Evolutionary conservation across 2,329 filamentous ascomycete genomes (phyloP), one percentile per base, ranked within the genome.

Genomic region (Scopulariopsis brevicaulis): DNA sequence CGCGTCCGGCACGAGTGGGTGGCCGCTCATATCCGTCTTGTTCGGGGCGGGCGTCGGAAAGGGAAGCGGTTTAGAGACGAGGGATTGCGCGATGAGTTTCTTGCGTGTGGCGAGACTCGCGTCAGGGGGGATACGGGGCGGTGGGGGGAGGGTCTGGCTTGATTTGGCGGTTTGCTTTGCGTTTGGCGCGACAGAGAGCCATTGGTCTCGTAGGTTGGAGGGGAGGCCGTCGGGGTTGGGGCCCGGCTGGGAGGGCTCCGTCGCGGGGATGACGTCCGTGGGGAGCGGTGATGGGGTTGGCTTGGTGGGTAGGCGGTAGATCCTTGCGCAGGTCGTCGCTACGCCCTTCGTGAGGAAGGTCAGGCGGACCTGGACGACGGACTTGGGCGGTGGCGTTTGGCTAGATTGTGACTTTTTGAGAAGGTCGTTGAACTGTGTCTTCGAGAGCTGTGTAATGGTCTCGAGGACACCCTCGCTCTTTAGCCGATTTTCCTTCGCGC

Each of bases 241-340:
- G 52, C 51, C 22, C 56, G 51, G 35, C 14, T 60, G 60, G 8
- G 66, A 69, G 1, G 70, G 75, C 10, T 71, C 66, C 0, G 77
- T 76, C 1, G 77, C 73, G 12, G 78, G 74, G 6, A 81, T 74
- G 24, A 73, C 70, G 25, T 69, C 28, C 5, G 46, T 6, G 12
- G 50, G 14, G 11, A 15, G 25, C 66, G 3, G 70, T 10, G 59
- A 58, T 10, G 64, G 53, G 2, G 52, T 34, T 0, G 64, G 61
- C 1, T 58, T 59, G 1, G 74, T 70, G 3, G n/a, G 93, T 18
- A 97, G 82, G 15, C 89, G 85, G 71, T 97, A 99, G 62, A 97
- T 85, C 40, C 94, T 83, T 4, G 93, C 90, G 68, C 87, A 89
- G 3, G 83, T 74, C 0, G 73, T 77, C 3, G 86, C 88, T 1